Conservation (phyloP, 2,329 filamentous ascomycete genomes). For the Penicillium sp. region DNA sequence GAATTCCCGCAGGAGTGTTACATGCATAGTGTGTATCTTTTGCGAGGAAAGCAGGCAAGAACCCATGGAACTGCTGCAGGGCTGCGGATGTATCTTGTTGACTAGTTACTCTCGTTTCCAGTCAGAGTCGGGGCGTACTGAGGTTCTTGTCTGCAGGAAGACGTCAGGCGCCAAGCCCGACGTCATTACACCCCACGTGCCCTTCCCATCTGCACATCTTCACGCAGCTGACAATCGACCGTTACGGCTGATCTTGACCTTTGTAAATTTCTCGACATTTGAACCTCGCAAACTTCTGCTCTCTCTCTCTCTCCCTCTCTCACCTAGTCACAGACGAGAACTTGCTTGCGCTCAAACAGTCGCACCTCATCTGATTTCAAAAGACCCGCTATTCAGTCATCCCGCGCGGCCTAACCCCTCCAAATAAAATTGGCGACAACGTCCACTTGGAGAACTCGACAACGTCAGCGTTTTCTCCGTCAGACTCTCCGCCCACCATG, state of each 20-base stretch:
- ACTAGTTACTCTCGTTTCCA: too few relatives aligned
- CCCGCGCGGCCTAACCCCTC: slow-evolving; percentile 8
- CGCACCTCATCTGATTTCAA: slow-evolving; percentile 8
- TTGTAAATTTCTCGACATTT: background rate
- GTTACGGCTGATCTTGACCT: slow-evolving; percentile 3
- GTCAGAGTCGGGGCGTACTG: too few relatives aligned
- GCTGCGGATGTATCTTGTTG: too few relatives aligned
- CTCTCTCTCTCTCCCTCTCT: background rate
- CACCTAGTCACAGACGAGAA: background rate
- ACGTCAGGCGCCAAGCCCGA: slow-evolving; percentile 20
- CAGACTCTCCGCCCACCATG: slow-evolving; percentile 11
- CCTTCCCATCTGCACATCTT: slow-evolving; percentile 9
- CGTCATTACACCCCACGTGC: slow-evolving; percentile 23
- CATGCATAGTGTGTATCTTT: too few relatives aligned
- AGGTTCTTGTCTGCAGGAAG: slow-evolving; percentile 6
- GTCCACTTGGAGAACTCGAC: slow-evolving; percentile 15
- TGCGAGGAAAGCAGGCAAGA: too few relatives aligned
- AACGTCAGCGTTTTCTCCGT: slow-evolving; percentile 5
- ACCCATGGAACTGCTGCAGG: too few relatives aligned
- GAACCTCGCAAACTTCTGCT: background rate
- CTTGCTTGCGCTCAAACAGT: slow-evolving; percentile 5
- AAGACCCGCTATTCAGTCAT: slow-evolving; percentile 3
- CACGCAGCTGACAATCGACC: slow-evolving; percentile 9
- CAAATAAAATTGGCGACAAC: slow-evolving; percentile 5
- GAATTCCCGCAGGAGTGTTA: too few relatives aligned